phyloP scores from a whole-genome alignment of 306 rosid species.

The Prunus kanzakura region DNA sequence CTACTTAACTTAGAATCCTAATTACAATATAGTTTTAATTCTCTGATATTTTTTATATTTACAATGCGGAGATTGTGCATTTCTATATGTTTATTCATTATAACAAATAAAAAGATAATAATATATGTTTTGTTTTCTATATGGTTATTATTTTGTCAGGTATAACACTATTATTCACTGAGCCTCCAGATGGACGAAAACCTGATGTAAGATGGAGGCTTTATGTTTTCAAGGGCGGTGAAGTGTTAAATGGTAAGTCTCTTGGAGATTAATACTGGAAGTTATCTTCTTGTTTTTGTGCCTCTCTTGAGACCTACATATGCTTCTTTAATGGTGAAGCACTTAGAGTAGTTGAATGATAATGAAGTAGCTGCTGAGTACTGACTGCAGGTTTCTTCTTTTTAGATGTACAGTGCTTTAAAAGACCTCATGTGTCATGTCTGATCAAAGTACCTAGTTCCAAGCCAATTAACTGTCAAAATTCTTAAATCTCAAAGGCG shows the following conservation, averaged over 20 bases:
- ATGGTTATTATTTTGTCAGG: constrained; percentile 43
- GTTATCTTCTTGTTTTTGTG: neutral
- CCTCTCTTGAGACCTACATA: neutral
- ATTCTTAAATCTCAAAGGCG: neutral
- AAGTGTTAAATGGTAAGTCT: constrained; percentile 76
- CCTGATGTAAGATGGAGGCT: constrained; percentile 93
- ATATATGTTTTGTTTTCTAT: constrained; percentile 1
- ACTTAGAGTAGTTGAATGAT: neutral
- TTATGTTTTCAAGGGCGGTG: constrained; percentile 95
- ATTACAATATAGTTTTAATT: neutral
- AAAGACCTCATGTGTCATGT: neutral
- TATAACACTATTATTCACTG: constrained; percentile 70
- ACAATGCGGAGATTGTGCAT: neutral
- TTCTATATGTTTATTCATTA: neutral
- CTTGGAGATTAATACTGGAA: neutral
- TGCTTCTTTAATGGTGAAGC: neutral
- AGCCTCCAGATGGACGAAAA: constrained; percentile 81
- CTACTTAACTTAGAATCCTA: neutral
- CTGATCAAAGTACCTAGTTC: neutral
- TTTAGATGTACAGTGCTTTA: neutral
- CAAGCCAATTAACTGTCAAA: neutral
- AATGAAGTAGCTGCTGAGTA: neutral
- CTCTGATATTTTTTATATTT: neutral
- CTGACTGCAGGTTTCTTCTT: neutral
- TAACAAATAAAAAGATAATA: neutral